Base-by-base conservation (phyloP, 2,329 filamentous ascomycete genomes). In the Alternaria postmessia region DNA sequence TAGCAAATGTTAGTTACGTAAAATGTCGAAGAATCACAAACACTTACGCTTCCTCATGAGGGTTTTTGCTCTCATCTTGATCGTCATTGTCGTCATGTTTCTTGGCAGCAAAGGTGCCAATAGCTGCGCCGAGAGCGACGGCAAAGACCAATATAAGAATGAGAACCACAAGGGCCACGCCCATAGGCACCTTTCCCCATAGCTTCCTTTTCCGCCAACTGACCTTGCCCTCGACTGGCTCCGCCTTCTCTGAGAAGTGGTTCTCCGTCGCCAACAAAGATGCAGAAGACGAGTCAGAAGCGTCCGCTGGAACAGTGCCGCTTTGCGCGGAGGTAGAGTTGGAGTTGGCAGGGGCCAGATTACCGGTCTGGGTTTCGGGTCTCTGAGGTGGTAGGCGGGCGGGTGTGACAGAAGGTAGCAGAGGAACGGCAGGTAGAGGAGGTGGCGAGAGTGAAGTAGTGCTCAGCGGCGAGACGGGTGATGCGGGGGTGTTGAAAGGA, bases 41-140 rank as follows among this genome's bases (percentile, higher is more conserved):
- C 6, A 74, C 76, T 70, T 69, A 78, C 74, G 74, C 68, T 58
- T 73, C 66, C 8, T 75, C 69, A 22, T 66, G 62, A 20, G 66
- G 62, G 18, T 62, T 59, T 11, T 58, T 53, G n/a, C 65, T 28
- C 3, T 58, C 56, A 49, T 67, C 36, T 24, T 69, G 59, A 11
- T 65, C 44, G 30, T 62, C 49, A 16, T 70, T 57, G 38, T 64
- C 54, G 16, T 65, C 68, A 16, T 68, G 63, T 52, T 75, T 72
- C 38, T 82, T 83, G 14, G 82, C 82, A 52, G 86, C 70, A 24
- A 86, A 77, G 38, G 84, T 84, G 5, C 85, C 85, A 67, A 87
- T 82, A 6, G 84, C 81, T 54, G 83, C 84, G 52, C 85, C 85
- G 43, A 86, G 78, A 28, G 84, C 78, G 32, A 81, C 80, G 42